Evolutionary conservation across 805 yeast species (phyloP).

Genomic region (Teunomyces pallodes): DNA sequence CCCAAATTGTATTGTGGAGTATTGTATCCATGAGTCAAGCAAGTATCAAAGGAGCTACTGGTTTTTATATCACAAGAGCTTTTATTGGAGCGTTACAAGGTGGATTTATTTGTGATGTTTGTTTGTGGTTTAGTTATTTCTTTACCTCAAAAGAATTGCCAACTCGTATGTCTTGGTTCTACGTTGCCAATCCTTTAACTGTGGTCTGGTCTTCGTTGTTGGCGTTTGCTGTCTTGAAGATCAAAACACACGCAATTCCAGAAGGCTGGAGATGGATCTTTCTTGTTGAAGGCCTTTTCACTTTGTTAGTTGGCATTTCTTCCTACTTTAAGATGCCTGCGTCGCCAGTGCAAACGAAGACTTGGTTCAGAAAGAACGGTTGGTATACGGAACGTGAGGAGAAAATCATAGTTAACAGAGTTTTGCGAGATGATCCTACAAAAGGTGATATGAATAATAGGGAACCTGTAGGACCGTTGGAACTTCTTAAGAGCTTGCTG

Average conservation of each 20-base stretch:
- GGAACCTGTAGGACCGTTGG: constrained; percentile 44
- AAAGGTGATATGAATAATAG: constrained; percentile 65
- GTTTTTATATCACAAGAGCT: constrained; percentile 21
- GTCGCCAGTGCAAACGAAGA: constrained; percentile 44
- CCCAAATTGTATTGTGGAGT: constrained; percentile 23
- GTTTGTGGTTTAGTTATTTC: constrained; percentile 65
- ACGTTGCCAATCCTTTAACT: constrained; percentile 53
- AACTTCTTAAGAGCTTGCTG: constrained; percentile 36
- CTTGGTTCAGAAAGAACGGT: constrained; percentile 50
- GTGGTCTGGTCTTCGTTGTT: constrained; percentile 46
- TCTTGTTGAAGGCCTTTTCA: constrained; percentile 59
- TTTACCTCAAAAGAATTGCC: constrained; percentile 59
- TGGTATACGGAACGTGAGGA: constrained; percentile 51
- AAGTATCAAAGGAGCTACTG: constrained; percentile 14
- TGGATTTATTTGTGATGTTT: constrained; percentile 54
- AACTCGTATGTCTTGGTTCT: constrained; percentile 56
- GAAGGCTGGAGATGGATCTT: constrained; percentile 69
- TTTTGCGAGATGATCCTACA: constrained; percentile 61
- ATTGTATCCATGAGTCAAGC: constrained; percentile 21
- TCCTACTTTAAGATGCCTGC: constrained; percentile 35
- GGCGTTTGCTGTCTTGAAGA: constrained; percentile 51
- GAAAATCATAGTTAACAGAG: constrained; percentile 55
- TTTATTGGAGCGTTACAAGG: constrained; percentile 25
- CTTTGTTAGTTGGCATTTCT: constrained; percentile 50
- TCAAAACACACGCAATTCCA: constrained; percentile 44